Percentiles rank a stretch among this genome's conserved stretches.
These are phyloP conservation scores for Chaetomiaceae sp. DNA, from an alignment of 2,329 filamentous ascomycete species.

Conservation along the genomic window DNA sequence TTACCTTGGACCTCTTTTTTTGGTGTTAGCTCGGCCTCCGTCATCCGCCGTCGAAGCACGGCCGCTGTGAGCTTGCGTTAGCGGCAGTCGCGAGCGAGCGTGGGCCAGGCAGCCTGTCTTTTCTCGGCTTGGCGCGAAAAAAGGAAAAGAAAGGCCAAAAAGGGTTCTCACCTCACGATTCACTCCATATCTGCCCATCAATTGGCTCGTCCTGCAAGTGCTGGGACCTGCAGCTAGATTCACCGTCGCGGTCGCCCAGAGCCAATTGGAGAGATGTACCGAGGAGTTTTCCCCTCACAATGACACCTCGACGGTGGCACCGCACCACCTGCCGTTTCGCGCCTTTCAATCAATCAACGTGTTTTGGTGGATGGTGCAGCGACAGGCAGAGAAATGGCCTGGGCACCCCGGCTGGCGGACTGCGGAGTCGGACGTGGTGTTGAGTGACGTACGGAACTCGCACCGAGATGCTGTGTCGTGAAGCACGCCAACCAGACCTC, in stretches of 20 bases:
- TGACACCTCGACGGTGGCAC: not conserved
- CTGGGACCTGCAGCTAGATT: constrained; percentile 20
- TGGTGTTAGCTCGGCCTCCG: not conserved
- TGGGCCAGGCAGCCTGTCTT: not conserved
- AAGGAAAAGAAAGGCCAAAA: too few species aligned
- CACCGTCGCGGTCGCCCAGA: constrained; percentile 14
- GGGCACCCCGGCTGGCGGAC: too few species aligned
- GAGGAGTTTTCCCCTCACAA: constrained; percentile 1
- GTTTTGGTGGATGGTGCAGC: too few species aligned
- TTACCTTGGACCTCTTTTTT: not conserved
- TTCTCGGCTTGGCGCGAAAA: constrained; percentile 10
- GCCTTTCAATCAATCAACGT: too few species aligned
- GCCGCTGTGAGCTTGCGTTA: not conserved
- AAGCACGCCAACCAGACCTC: too few species aligned
- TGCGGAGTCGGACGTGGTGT: too few species aligned
- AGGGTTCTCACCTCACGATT: too few species aligned
- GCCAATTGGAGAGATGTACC: constrained; percentile 16
- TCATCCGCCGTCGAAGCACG: not conserved
- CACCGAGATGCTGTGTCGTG: too few species aligned
- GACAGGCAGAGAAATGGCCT: too few species aligned
- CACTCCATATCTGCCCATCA: constrained; percentile 1
- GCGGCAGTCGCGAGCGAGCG: not conserved
- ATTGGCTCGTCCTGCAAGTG: constrained; percentile 22
- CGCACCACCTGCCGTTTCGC: not conserved
- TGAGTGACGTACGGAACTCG: too few species aligned